Base-by-base conservation (phyloP, 2,329 filamentous ascomycete genomes). In the Blumeria graminis region DNA sequence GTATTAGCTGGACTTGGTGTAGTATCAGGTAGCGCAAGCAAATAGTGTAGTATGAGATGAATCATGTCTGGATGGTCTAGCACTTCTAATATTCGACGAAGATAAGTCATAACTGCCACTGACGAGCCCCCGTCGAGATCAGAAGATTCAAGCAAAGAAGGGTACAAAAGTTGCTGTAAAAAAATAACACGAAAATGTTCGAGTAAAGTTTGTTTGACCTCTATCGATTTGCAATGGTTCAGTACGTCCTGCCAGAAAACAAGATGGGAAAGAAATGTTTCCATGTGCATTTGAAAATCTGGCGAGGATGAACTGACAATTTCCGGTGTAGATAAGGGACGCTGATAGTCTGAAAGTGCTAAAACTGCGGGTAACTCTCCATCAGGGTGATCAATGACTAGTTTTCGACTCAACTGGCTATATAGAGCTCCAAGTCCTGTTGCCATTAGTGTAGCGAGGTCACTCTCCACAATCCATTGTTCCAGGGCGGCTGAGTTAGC, bases 151-250 rank as follows among this genome's bases (percentile, higher is more conserved):
- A 98, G 75, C 35, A 98, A 74, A 1, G 93, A 98, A 1, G 92
- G 92, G 67, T 98, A 94, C 79, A 98, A 71, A 64, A 98, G 72
- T 68, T 98, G 92, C 68, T 95, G 87, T 55, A 98, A 72, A 67
- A 98, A 98, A 36, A 98, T 80, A 62, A 96, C 84, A 67, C 95
- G 89, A 65, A 98, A 98, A 69, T 98, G 92, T 67, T 98, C 92
- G 35, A 98, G 75, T 55, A 98, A 72, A 0, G 89, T 95, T 61
- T 86, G 86, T 67, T 90, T 92, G 62, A 98, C 87, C 66, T 96
- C 90, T 1, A 81, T 74, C 3, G 90, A 96, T 63, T 82, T 81
- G 71, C 92, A 98, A 69, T 96, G 90, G 67, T 96, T 92, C 59
- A 98, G 73, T 36, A 95, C 89, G 68, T 98, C 92, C 70, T 98